Conservation (phyloP, 140 eudicot species). For the Artemisia princeps region DNA sequence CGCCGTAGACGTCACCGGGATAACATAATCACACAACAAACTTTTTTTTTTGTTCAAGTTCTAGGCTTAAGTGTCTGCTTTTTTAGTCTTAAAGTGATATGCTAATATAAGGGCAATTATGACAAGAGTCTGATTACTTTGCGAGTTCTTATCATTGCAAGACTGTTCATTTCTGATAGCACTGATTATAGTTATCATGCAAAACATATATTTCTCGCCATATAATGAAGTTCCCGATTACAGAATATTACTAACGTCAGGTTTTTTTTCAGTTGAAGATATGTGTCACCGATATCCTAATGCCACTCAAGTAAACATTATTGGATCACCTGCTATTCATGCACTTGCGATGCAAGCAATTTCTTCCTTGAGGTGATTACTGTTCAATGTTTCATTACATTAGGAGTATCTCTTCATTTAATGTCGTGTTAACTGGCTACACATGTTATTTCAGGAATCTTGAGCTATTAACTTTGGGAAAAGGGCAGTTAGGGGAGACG, state of each 20-base stretch:
- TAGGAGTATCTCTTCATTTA: neutral
- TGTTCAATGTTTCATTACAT: slow-evolving; percentile 5
- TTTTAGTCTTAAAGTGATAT: no score
- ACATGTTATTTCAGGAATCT: slow-evolving; percentile 55
- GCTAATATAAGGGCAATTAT: neutral
- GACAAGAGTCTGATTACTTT: neutral
- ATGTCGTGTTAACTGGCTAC: slow-evolving; percentile 20
- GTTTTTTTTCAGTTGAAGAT: slow-evolving; percentile 65
- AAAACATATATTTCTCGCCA: neutral
- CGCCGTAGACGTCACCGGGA: no score
- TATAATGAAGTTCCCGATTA: slow-evolving; percentile 14
- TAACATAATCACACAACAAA: no score
- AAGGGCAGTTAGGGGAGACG: slow-evolving; percentile 71
- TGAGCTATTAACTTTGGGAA: slow-evolving; percentile 70
- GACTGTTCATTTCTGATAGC: neutral
- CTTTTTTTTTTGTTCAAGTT: no score
- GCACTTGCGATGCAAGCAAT: slow-evolving; percentile 71
- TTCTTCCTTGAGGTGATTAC: slow-evolving; percentile 53
- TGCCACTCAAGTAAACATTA: slow-evolving; percentile 67
- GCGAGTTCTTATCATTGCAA: neutral
- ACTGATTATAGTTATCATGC: slow-evolving; percentile 9
- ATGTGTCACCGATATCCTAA: slow-evolving; percentile 89
- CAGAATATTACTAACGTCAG: slow-evolving; percentile 13
- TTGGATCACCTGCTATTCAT: slow-evolving; percentile 56
- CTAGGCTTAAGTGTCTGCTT: no score